Percentiles rank a stretch among this genome's conserved stretches.
Evolutionary conservation across 2,329 filamentous ascomycete genomes (phyloP).

Genomic region (Orbilia oligospora): DNA sequence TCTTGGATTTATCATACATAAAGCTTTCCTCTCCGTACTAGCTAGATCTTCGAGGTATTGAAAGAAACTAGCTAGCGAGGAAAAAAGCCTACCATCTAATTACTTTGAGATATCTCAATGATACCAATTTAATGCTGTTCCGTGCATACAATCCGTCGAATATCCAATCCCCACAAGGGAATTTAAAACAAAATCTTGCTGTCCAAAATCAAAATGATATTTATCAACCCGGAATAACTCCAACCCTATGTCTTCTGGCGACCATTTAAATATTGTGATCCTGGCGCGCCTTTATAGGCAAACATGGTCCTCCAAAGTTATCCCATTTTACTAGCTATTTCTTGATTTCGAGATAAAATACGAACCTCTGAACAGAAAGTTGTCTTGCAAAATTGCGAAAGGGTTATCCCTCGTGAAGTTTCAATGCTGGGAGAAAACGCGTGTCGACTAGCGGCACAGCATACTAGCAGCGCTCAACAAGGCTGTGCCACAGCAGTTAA

Average conservation of each 20-base stretch:
- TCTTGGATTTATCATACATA: not conserved
- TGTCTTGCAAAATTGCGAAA: not conserved
- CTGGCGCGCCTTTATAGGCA: not conserved
- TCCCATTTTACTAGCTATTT: not conserved
- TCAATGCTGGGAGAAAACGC: not conserved
- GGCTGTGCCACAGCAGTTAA: not conserved
- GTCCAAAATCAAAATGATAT: not conserved
- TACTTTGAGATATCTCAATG: not conserved
- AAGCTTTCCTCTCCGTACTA: not conserved
- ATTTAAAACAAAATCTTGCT: not conserved
- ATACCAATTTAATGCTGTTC: not conserved
- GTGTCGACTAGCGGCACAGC: constrained; percentile 14
- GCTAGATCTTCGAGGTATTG: not conserved
- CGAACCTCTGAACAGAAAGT: not conserved
- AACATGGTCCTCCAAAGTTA: not conserved
- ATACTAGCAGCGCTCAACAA: not conserved
- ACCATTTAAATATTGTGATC: not conserved
- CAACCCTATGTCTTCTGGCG: too few relatives aligned
- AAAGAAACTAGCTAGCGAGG: too few relatives aligned
- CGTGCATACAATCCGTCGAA: not conserved
- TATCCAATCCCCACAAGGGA: too few relatives aligned
- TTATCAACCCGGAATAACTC: too few relatives aligned
- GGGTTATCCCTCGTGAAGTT: not conserved
- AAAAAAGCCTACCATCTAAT: not conserved
- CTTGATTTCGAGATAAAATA: not conserved